Conservation (phyloP, 768 basidiomycete species). For the Tylopilus vinaceipallidus region DNA sequence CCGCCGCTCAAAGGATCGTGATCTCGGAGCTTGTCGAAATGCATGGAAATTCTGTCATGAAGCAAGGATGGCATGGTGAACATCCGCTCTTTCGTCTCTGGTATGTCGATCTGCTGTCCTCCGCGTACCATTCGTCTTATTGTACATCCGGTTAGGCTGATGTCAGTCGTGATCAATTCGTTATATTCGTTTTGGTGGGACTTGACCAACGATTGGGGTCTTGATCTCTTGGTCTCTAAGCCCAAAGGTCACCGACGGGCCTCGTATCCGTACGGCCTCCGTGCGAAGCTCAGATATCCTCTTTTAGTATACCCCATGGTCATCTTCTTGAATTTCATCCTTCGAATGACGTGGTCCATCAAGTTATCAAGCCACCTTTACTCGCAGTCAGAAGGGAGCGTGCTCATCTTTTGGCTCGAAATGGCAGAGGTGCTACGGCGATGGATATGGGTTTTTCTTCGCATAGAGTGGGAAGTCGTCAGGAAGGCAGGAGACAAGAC, state of each 20-base stretch:
- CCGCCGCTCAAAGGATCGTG: conserved; percentile 82
- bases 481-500: conserved; percentile 42
- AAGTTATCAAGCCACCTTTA: conserved; percentile 88
- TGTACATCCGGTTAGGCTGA: conserved; percentile 52
- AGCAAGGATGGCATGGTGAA: conserved; percentile 68
- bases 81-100: conserved; percentile 82
- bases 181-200: conserved; percentile 99
- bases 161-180: conserved; percentile 85
- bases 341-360: conserved; percentile 92
- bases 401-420: conserved; percentile 87
- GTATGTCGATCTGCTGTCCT: conserved; percentile 42
- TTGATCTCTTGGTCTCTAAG: conserved; percentile 60
- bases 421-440: conserved; percentile 83
- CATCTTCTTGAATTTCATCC: conserved; percentile 77
- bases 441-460: conserved; percentile 98
- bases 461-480: conserved; percentile 95
- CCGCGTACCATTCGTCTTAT: background rate
- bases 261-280: conserved; percentile 67
- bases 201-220: conserved; percentile 96
- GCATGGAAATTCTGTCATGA: conserved; percentile 42
- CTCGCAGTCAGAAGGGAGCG: conserved; percentile 71
- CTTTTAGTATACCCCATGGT: conserved; percentile 81
- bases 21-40: conserved; percentile 53
- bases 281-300: conserved; percentile 73
- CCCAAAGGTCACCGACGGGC: conserved; percentile 27